A percentile compares a stretch with the other conserved stretches of the same genome.
Conservation (phyloP, 73 alveolate genomes). For the Stentor roeselii region DNA sequence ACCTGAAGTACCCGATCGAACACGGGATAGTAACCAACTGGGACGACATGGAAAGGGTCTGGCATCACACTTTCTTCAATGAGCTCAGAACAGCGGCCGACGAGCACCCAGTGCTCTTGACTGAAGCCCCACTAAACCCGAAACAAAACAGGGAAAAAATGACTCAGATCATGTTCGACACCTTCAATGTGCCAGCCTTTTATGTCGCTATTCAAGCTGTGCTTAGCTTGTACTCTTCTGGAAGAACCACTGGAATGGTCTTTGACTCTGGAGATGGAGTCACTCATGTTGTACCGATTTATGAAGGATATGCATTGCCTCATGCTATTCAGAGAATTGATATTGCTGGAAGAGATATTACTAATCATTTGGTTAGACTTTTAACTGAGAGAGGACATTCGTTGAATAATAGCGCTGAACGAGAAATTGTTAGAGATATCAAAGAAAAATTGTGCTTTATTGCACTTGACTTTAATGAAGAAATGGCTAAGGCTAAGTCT, state of each 20-base stretch:
- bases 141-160: constrained; percentile 68
- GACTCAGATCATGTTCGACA: constrained; percentile 90
- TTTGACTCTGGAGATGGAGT: constrained; percentile 99
- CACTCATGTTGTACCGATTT: constrained; percentile 97
- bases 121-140: constrained; percentile 75
- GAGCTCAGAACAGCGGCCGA: constrained; percentile 77
- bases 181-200: constrained; percentile 95
- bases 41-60: constrained; percentile 94
- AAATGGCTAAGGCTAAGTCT: constrained; percentile 59
- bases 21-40: constrained; percentile 93
- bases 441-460: constrained; percentile 90
- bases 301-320: constrained; percentile 93
- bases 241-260: constrained; percentile 94
- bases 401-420: constrained; percentile 85
- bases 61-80: constrained; percentile 57
- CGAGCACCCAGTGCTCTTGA: constrained; percentile 71
- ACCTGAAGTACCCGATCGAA: constrained; percentile 88
- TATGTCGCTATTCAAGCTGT: constrained; percentile 94
- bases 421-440: constrained; percentile 89
- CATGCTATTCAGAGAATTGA: constrained; percentile 86
- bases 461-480: constrained; percentile 81
- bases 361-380: constrained; percentile 73
- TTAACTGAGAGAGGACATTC: constrained; percentile 78
- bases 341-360: constrained; percentile 91
- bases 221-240: constrained; percentile 91